These are phyloP conservation scores for Akanthomyces lecanii DNA, from an alignment of 2,329 filamentous ascomycete genomes.

Conservation along the genomic window DNA sequence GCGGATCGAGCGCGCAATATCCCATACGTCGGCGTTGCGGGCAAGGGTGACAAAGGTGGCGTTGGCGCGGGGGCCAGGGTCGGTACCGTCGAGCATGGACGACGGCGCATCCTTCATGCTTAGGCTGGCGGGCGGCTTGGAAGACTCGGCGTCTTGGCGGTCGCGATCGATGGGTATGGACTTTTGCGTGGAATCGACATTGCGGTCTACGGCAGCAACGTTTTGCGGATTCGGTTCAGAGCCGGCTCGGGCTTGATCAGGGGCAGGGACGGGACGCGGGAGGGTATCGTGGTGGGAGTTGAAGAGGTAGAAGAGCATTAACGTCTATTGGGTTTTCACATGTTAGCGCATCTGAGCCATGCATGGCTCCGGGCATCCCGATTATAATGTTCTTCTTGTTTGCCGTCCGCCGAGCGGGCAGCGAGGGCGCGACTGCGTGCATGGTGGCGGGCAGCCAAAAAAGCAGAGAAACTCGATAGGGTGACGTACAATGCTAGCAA, in stretches of 20 bases:
- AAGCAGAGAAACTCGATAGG: conserved; percentile 18
- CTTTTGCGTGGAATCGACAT: conserved; percentile 21
- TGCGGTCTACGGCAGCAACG: background rate
- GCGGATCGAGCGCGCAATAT: conserved; percentile 91
- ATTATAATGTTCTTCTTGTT: background rate
- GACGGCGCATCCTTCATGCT: conserved; percentile 47
- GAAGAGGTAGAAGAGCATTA: conserved; percentile 78
- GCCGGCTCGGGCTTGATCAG: conserved; percentile 18
- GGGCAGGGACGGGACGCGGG: conserved; percentile 21
- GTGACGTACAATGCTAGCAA: conserved; percentile 73
- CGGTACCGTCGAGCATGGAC: conserved; percentile 43
- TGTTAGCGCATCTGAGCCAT: conserved; percentile 19
- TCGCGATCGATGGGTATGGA: conserved; percentile 24
- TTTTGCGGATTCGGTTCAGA: conserved; percentile 18
- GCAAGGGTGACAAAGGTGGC: conserved; percentile 96
- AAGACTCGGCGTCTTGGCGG: conserved; percentile 37
- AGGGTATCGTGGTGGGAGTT: conserved; percentile 43
- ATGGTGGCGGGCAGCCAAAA: conserved; percentile 17
- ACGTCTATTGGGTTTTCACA: conserved; percentile 38
- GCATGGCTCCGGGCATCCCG: background rate
- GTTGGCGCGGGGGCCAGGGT: conserved; percentile 76
- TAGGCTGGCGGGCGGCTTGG: conserved; percentile 49
- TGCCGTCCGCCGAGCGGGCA: background rate
- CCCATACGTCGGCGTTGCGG: conserved; percentile 91
- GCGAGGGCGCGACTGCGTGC: background rate